A percentile compares a stretch with the other conserved stretches of the same genome.
Conservation (phyloP, 73 alveolate genomes). For the Uronychia binucleata region DNA sequence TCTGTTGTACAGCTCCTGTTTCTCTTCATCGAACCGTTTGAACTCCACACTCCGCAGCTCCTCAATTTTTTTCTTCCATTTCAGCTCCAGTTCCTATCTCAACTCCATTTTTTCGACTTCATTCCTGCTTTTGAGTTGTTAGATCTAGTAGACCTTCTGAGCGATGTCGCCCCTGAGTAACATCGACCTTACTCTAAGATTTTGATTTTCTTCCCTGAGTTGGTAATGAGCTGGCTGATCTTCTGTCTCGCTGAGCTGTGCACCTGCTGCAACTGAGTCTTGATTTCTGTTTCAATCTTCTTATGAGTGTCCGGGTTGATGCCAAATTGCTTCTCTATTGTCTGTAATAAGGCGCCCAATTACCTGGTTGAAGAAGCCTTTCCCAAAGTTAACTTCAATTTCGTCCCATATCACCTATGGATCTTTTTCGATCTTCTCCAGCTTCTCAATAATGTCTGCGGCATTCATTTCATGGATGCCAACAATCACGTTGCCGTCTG, state of each 20-base stretch:
- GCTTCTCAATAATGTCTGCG: constrained; percentile 6
- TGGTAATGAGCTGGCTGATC: not conserved
- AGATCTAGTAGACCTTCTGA: too few relatives aligned
- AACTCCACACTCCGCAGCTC: constrained; percentile 15
- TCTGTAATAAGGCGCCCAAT: not conserved
- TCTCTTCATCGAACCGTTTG: constrained; percentile 45
- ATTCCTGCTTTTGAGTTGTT: not conserved
- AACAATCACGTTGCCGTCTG: constrained; percentile 20
- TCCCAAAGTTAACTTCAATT: constrained; percentile 11
- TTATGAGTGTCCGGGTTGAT: constrained; percentile 29
- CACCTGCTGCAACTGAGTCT: not conserved
- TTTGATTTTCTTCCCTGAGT: not conserved
- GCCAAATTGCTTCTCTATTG: constrained; percentile 29
- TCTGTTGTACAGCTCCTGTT: constrained; percentile 48
- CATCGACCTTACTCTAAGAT: not conserved
- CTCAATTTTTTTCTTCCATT: not conserved
- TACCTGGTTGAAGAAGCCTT: constrained; percentile 29
- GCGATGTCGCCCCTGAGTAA: not conserved
- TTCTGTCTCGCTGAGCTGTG: not conserved
- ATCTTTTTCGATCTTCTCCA: constrained; percentile 14
- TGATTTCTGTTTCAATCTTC: not conserved
- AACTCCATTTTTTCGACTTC: not conserved
- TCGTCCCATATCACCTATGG: constrained; percentile 25
- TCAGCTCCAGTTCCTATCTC: not conserved
- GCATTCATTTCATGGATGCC: constrained; percentile 11